Evolutionary conservation across 257 asterid species (phyloP).

Genomic region (Nicotiana knightiana): DNA sequence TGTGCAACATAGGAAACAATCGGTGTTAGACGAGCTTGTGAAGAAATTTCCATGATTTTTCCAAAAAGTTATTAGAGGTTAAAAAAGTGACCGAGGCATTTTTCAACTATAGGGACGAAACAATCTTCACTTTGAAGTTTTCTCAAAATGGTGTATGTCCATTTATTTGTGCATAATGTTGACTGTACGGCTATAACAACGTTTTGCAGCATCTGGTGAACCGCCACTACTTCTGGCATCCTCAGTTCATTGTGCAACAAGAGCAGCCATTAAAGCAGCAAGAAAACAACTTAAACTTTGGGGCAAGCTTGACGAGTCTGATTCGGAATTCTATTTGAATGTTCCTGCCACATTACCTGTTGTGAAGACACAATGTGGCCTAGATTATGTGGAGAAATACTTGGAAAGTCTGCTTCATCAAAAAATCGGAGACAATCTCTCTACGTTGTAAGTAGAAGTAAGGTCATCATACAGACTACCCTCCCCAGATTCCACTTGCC

Average conservation of each 20-base stretch:
- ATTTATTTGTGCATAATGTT: not conserved
- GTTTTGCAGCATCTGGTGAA: conserved; percentile 69
- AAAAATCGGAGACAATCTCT: no score
- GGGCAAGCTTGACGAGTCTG: conserved; percentile 42
- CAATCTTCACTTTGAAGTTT: not conserved
- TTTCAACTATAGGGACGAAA: not conserved
- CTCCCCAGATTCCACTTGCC: no score
- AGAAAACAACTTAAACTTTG: conserved; percentile 51
- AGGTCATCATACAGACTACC: no score
- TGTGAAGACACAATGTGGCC: conserved; percentile 65
- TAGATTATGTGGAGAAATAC: conserved; percentile 44
- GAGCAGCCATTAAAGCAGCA: conserved; percentile 71
- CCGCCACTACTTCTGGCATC: conserved; percentile 73
- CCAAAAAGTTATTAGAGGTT: not conserved
- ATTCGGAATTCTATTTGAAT: conserved; percentile 36
- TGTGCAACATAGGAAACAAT: not conserved
- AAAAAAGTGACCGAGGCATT: not conserved
- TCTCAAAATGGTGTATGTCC: not conserved
- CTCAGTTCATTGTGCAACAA: conserved; percentile 72
- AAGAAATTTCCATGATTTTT: not conserved
- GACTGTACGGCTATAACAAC: not conserved
- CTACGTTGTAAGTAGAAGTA: no score
- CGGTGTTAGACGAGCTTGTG: not conserved
- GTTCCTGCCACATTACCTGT: conserved; percentile 73
- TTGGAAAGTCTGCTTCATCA: conserved; percentile 25